A percentile compares a stretch with the other conserved stretches of the same genome.
Conservation (phyloP, 441 rosid species). For the Rhodomyrtus psidioides region DNA sequence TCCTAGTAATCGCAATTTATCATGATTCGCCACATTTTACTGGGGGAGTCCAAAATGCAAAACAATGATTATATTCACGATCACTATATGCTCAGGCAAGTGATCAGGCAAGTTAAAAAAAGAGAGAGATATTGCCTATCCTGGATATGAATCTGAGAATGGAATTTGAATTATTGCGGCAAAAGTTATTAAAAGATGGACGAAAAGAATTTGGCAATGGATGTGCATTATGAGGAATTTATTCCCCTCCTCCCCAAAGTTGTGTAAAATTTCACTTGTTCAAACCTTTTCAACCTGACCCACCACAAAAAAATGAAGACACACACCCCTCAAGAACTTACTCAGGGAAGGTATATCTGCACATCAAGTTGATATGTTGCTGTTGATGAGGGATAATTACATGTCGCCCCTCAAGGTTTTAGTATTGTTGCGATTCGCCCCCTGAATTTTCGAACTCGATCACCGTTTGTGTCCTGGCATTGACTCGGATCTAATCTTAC, state of each 20-base stretch:
- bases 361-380: not conserved
- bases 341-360: constrained; percentile 37
- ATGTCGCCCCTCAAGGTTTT: not conserved
- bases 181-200: constrained; percentile 30
- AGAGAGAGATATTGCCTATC: constrained; percentile 9
- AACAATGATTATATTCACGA: not conserved
- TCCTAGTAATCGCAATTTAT: not conserved
- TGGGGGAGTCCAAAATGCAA: not conserved
- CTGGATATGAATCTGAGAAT: constrained; percentile 40
- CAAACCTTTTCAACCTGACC: constrained; percentile 22
- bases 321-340: constrained; percentile 28
- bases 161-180: constrained; percentile 51
- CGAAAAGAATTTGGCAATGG: constrained; percentile 28
- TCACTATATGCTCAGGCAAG: not conserved
- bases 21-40: not conserved
- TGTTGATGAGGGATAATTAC: not conserved
- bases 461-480: not conserved
- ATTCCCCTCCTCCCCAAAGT: constrained; percentile 28
- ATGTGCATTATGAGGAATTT: constrained; percentile 49
- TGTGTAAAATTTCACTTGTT: constrained; percentile 9
- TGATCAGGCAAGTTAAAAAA: too few species aligned
- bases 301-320: constrained; percentile 9
- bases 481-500: not conserved
- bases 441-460: not conserved
- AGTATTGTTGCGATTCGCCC: not conserved